These are phyloP conservation scores for Onygena corvina DNA, from an alignment of 2,329 filamentous ascomycete genomes.

Conservation along the genomic window DNA sequence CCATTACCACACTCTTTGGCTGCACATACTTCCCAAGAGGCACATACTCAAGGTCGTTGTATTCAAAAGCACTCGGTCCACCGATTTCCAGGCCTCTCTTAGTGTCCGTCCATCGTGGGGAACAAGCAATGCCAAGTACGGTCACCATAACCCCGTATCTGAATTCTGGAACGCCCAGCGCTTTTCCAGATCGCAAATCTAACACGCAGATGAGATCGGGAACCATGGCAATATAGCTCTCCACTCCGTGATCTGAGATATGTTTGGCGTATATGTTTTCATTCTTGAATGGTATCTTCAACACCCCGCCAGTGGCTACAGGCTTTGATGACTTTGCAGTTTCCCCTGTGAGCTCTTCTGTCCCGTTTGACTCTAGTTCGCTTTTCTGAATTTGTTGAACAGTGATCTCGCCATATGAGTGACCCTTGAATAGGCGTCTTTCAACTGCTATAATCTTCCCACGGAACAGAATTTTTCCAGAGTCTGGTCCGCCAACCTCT, in stretches of 20 bases:
- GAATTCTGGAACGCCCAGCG: slow-evolving; percentile 45
- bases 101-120: slow-evolving; percentile 43
- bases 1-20: slow-evolving; percentile 43
- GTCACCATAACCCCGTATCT: slow-evolving; percentile 42
- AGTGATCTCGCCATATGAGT: slow-evolving; percentile 48
- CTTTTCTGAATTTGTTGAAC: slow-evolving; percentile 40
- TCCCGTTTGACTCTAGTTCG: slow-evolving; percentile 22
- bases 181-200: slow-evolving; percentile 46
- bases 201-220: slow-evolving; percentile 47
- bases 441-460: slow-evolving; percentile 54
- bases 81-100: slow-evolving; percentile 39
- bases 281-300: slow-evolving; percentile 56
- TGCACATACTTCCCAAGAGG: slow-evolving; percentile 42
- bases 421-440: slow-evolving; percentile 42
- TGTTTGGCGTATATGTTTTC: slow-evolving; percentile 54
- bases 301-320: slow-evolving; percentile 11
- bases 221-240: slow-evolving; percentile 36
- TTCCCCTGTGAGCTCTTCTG: slow-evolving; percentile 9
- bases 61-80: slow-evolving; percentile 40
- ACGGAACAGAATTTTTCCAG: slow-evolving; percentile 48
- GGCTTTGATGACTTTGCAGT: slow-evolving; percentile 14
- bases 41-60: slow-evolving; percentile 39
- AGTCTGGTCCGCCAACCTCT: slow-evolving; percentile 43
- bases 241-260: slow-evolving; percentile 23
- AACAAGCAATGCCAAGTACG: slow-evolving; percentile 44